These are phyloP conservation scores for Harringtonia aguacate DNA, from an alignment of 2,329 filamentous ascomycete species.

Conservation along the genomic window DNA sequence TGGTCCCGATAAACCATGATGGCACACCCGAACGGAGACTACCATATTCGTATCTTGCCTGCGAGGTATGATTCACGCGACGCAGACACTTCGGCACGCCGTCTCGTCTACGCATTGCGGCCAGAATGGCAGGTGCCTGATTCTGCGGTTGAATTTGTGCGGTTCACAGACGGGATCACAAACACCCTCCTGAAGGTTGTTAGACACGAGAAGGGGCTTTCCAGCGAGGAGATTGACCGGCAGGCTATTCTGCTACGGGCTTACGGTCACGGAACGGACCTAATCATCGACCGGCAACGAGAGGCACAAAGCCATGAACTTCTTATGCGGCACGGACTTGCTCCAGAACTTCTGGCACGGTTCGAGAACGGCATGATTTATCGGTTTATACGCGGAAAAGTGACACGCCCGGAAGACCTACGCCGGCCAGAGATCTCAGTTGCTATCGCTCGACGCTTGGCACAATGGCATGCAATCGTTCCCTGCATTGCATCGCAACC, in stretches of 20 bases:
- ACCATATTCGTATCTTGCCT: slow-evolving; percentile 59
- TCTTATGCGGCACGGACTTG: slow-evolving; percentile 71
- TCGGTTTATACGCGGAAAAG: slow-evolving; percentile 72
- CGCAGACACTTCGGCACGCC: slow-evolving; percentile 66
- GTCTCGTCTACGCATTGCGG: slow-evolving; percentile 66
- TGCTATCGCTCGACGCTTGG: slow-evolving; percentile 73
- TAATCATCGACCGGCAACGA: slow-evolving; percentile 92
- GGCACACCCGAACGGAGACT: background rate
- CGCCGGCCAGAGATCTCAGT: slow-evolving; percentile 65
- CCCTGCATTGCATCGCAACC: slow-evolving; percentile 37
- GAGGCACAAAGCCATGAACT: slow-evolving; percentile 72
- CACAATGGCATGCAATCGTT: slow-evolving; percentile 80
- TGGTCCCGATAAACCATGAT: background rate
- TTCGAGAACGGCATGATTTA: slow-evolving; percentile 97
- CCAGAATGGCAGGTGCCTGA: slow-evolving; percentile 60
- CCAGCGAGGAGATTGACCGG: slow-evolving; percentile 66
- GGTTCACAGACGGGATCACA: slow-evolving; percentile 96
- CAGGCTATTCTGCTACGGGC: slow-evolving; percentile 84
- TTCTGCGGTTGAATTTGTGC: slow-evolving; percentile 58
- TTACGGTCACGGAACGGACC: slow-evolving; percentile 87
- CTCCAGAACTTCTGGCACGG: slow-evolving; percentile 76
- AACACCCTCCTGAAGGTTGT: slow-evolving; percentile 82
- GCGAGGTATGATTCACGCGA: slow-evolving; percentile 69
- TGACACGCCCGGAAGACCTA: slow-evolving; percentile 72
- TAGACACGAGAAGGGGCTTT: slow-evolving; percentile 55